These are phyloP conservation scores for Neurospora sp. DNA, from an alignment of 495 filamentous ascomycete genomes.

Conservation along the genomic window DNA sequence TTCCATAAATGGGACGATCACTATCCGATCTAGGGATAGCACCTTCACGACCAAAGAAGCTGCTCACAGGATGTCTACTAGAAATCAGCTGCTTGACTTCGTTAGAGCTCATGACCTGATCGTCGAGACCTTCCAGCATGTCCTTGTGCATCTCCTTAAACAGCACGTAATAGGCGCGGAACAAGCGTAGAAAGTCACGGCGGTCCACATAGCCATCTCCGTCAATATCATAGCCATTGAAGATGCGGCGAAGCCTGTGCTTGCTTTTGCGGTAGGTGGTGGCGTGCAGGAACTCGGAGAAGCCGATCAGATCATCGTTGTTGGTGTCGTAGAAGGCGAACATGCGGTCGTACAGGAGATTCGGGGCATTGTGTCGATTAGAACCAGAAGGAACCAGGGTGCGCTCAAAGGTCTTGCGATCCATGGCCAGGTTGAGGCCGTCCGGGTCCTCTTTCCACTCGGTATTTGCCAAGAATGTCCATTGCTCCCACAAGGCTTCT, in stretches of 20 bases:
- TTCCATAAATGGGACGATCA: slow-evolving; percentile 53
- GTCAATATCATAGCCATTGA: slow-evolving; percentile 85
- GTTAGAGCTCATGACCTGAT: slow-evolving; percentile 61
- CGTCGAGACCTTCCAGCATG: slow-evolving; percentile 70
- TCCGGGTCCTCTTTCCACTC: slow-evolving; percentile 80
- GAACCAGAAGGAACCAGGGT: slow-evolving; percentile 77
- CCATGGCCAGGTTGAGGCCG: slow-evolving; percentile 70
- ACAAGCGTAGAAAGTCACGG: slow-evolving; percentile 85
- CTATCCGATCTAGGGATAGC: slow-evolving; percentile 50
- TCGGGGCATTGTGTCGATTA: slow-evolving; percentile 65
- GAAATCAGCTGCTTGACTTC: slow-evolving; percentile 65
- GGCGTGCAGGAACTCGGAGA: slow-evolving; percentile 80
- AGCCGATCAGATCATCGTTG: slow-evolving; percentile 80
- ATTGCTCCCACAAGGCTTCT: slow-evolving; percentile 93
- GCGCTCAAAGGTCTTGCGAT: slow-evolving; percentile 80
- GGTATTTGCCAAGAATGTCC: slow-evolving; percentile 78
- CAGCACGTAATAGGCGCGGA: slow-evolving; percentile 79
- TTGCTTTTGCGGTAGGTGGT: slow-evolving; percentile 74
- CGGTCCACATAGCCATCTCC: slow-evolving; percentile 79
- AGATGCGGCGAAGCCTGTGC: slow-evolving; percentile 64
- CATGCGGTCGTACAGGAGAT: slow-evolving; percentile 88
- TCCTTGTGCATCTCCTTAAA: slow-evolving; percentile 78
- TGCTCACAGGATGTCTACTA: slow-evolving; percentile 69
- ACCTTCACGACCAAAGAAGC: slow-evolving; percentile 53
- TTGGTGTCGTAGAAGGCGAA: slow-evolving; percentile 95